Percentiles rank a stretch among this genome's conserved stretches.
Evolutionary conservation across 169 alveolate species (phyloP).

Genomic region (Cryptosporidium xiaoi): DNA sequence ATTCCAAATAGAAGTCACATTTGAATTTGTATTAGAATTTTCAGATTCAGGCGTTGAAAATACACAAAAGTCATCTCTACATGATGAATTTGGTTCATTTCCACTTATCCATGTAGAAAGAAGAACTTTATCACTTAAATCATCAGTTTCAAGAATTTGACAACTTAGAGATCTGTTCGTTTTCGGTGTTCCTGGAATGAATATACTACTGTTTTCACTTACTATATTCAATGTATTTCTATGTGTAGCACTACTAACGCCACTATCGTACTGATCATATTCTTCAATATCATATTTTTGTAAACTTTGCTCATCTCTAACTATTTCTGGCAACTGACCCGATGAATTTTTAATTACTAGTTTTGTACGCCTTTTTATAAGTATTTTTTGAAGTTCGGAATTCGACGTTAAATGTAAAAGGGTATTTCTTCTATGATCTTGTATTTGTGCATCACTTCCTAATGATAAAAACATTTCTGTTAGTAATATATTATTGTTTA

Average conservation of each 20-base stretch:
- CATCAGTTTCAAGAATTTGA: slow-evolving; percentile 1
- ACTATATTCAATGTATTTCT: neutral
- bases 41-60: slow-evolving; percentile 68
- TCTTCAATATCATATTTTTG: slow-evolving; percentile 3
- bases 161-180: neutral
- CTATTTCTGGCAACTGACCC: slow-evolving; percentile 42
- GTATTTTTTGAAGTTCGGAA: slow-evolving; percentile 32
- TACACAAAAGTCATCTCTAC: slow-evolving; percentile 71
- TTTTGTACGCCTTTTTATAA: slow-evolving; percentile 18
- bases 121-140: slow-evolving; percentile 20
- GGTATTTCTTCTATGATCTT: slow-evolving; percentile 68
- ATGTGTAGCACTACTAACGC: no score
- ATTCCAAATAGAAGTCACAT: slow-evolving; percentile 39
- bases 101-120: slow-evolving; percentile 54
- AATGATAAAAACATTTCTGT: slow-evolving; percentile 34
- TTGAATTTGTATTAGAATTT: neutral
- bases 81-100: slow-evolving; percentile 40
- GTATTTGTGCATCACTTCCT: slow-evolving; percentile 33
- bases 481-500: slow-evolving; percentile 12
- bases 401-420: slow-evolving; percentile 34
- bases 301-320: neutral
- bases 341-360: slow-evolving; percentile 30
- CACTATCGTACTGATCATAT: neutral
- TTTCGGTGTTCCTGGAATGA: slow-evolving; percentile 6
- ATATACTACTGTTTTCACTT: neutral